Percentiles rank a stretch among this genome's conserved stretches.
These are phyloP conservation scores for Lentinula aciculospora DNA, from an alignment of 768 basidiomycete species.

Conservation along the genomic window DNA sequence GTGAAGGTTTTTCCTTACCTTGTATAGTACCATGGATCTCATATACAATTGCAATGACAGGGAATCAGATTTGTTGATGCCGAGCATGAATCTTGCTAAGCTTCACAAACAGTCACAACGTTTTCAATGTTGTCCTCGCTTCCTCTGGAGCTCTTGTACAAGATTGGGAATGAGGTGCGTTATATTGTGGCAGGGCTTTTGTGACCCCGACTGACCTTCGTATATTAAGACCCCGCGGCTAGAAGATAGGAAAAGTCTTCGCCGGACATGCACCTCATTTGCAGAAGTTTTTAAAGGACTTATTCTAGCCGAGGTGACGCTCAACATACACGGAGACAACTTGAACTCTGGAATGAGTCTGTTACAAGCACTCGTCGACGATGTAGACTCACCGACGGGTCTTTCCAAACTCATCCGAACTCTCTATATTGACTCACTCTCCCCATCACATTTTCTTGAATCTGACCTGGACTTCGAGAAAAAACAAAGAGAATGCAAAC, in stretches of 20 bases:
- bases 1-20: too few relatives aligned
- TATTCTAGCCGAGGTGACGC: background rate
- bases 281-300: background rate
- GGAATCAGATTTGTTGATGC: too few relatives aligned
- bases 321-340: background rate
- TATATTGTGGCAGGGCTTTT: background rate
- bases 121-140: background rate
- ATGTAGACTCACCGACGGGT: background rate
- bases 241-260: conserved; percentile 5
- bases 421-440: background rate
- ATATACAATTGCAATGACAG: too few relatives aligned
- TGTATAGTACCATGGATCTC: too few relatives aligned
- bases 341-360: background rate
- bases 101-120: background rate
- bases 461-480: background rate
- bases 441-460: background rate
- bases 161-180: background rate
- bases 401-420: background rate
- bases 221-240: background rate
- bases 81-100: background rate
- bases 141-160: background rate
- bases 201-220: background rate
- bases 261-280: background rate
- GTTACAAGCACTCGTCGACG: background rate
- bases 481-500: background rate